A percentile compares a stretch with the other conserved stretches of the same genome.
Conservation (phyloP, 495 filamentous ascomycete species). For the Penicillium subrubescens region DNA sequence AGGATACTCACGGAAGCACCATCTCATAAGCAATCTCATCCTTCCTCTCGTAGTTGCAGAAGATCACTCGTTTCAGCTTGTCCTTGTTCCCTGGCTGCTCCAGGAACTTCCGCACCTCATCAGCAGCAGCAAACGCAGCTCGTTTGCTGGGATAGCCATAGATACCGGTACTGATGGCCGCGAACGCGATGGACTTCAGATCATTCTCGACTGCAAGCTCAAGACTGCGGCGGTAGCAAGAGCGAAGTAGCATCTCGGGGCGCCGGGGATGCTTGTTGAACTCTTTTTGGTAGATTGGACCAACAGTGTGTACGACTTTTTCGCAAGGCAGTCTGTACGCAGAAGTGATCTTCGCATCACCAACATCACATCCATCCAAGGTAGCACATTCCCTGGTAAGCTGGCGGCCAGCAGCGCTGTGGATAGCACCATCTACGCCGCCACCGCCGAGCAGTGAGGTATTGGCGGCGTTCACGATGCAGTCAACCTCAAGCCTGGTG, state of each 20-base stretch:
- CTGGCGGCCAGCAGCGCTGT: conserved; percentile 71
- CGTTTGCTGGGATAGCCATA: conserved; percentile 82
- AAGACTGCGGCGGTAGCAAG: conserved; percentile 77
- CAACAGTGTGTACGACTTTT: conserved; percentile 87
- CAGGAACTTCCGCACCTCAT: conserved; percentile 72
- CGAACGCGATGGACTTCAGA: conserved; percentile 77
- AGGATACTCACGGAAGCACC: conserved; percentile 67
- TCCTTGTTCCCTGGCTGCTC: conserved; percentile 53
- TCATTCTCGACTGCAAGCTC: conserved; percentile 67
- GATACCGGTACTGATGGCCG: conserved; percentile 80
- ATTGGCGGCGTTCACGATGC: conserved; percentile 95
- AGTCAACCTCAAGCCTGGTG: conserved; percentile 75
- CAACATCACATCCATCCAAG: conserved; percentile 73
- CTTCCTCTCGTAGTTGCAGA: conserved; percentile 78
- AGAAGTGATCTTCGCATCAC: conserved; percentile 79
- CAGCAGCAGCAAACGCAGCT: conserved; percentile 69
- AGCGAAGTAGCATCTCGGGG: conserved; percentile 54
- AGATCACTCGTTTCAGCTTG: conserved; percentile 71
- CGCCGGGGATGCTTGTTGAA: conserved; percentile 29
- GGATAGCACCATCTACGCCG: conserved; percentile 88
- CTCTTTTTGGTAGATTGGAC: conserved; percentile 68
- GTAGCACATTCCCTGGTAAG: conserved; percentile 70
- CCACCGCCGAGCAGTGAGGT: conserved; percentile 76
- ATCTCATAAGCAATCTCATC: conserved; percentile 73
- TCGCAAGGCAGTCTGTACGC: conserved; percentile 75